phyloP scores from a whole-genome alignment of 2,329 filamentous ascomycete genomes.

The Fusarium sp. region DNA sequence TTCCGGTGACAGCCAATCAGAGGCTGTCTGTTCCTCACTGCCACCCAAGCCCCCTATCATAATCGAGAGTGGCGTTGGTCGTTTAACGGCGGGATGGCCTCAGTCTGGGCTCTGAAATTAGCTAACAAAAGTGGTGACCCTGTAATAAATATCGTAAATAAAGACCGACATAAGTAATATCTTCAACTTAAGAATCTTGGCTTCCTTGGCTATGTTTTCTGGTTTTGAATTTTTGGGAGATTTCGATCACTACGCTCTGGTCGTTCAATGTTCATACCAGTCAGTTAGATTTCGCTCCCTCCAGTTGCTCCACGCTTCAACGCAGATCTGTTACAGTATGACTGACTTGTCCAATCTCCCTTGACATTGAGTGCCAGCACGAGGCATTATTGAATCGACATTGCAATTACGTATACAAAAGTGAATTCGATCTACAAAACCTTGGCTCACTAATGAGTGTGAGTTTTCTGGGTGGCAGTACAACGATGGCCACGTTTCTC shows the following conservation, averaged over 20 bases:
- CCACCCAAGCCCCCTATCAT: constrained; percentile 9
- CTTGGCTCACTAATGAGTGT: not conserved
- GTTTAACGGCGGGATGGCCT: constrained; percentile 20
- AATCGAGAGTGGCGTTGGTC: constrained; percentile 14
- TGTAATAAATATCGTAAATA: constrained; percentile 10
- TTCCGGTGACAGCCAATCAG: constrained; percentile 24
- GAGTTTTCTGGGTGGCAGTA: not conserved
- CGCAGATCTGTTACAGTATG: constrained; percentile 12
- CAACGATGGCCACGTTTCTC: constrained; percentile 9
- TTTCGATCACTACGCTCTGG: constrained; percentile 5
- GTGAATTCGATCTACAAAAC: not conserved
- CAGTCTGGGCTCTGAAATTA: constrained; percentile 2
- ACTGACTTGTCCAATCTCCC: constrained; percentile 9
- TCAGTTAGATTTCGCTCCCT: not conserved
- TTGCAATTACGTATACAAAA: constrained; percentile 22
- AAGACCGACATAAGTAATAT: constrained; percentile 6
- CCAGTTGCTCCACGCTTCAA: constrained; percentile 3
- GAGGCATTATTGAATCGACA: constrained; percentile 24
- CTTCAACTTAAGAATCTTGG: not conserved
- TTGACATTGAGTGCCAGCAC: constrained; percentile 19
- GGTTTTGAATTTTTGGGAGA: not conserved
- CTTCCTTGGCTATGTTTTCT: not conserved
- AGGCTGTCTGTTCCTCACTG: constrained; percentile 14
- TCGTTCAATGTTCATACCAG: not conserved
- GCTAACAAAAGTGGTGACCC: not conserved